Conservation (phyloP, 805 yeast genomes). For the Candida loeiensis region DNA sequence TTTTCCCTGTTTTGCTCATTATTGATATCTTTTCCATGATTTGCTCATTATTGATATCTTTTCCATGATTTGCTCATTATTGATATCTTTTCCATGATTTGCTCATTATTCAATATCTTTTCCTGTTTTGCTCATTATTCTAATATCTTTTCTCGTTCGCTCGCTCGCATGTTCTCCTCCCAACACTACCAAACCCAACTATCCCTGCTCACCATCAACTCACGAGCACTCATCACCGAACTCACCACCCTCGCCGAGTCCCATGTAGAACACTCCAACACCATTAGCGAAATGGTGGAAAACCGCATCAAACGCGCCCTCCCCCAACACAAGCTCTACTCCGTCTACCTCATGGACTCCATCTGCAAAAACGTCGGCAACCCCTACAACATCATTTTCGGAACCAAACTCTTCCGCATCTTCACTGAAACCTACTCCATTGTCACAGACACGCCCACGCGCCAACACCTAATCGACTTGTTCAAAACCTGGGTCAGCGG, state of each 20-base stretch:
- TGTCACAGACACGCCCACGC: constrained; percentile 37
- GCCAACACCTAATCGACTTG: constrained; percentile 38
- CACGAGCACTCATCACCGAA: constrained; percentile 37
- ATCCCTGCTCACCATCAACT: constrained; percentile 33
- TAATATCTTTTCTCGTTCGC: not conserved
- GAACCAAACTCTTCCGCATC: constrained; percentile 28
- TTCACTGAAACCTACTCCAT: constrained; percentile 39
- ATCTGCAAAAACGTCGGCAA: constrained; percentile 42
- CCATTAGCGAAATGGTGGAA: constrained; percentile 33
- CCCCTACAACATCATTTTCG: constrained; percentile 40
- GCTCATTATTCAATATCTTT: no score
- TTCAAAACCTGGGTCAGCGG: constrained; percentile 41
- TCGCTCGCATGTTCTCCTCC: constrained; percentile 3
- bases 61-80: no score
- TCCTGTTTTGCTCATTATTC: not conserved
- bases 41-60: no score
- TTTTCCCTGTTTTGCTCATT: no score
- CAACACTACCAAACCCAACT: constrained; percentile 27
- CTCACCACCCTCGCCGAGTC: constrained; percentile 37
- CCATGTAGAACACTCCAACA: constrained; percentile 28
- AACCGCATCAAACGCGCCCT: constrained; percentile 33
- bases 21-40: no score
- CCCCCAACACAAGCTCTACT: constrained; percentile 34
- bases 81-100: no score
- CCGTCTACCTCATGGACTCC: constrained; percentile 40